A percentile compares a stretch with the other conserved stretches of the same genome.
Conservation (phyloP, 2,329 filamentous ascomycete species). For the Apiospora koreana region DNA sequence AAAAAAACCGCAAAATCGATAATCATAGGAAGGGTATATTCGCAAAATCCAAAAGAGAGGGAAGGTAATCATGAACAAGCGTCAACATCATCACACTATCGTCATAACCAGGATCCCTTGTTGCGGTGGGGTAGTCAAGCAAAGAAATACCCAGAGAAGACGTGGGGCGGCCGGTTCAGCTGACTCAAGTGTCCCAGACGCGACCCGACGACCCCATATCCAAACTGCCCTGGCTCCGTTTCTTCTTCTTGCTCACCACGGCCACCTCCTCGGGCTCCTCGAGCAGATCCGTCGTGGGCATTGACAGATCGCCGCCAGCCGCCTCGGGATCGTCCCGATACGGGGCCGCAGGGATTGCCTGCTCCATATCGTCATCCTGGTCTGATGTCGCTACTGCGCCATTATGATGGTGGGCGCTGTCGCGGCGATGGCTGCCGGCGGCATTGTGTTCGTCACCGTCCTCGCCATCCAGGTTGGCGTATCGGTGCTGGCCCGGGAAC, state of each 20-base stretch:
- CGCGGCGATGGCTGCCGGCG: neutral
- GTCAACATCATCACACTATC: neutral
- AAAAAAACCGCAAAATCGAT: neutral
- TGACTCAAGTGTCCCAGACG: constrained; percentile 5
- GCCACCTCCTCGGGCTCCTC: constrained; percentile 22
- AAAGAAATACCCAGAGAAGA: no score
- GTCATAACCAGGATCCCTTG: neutral
- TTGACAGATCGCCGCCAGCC: constrained; percentile 19
- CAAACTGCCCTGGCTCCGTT: constrained; percentile 13
- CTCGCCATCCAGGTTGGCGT: neutral
- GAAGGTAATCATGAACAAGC: neutral
- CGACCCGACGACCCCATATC: neutral
- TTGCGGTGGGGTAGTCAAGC: neutral
- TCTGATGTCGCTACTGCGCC: neutral
- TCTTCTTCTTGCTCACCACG: constrained; percentile 22
- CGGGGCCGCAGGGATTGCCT: constrained; percentile 9
- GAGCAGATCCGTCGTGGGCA: constrained; percentile 14
- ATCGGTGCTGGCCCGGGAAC: neutral
- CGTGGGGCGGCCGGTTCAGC: neutral
- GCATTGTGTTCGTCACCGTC: neutral
- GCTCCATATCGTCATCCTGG: neutral
- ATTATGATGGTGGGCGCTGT: neutral
- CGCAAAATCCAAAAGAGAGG: neutral
- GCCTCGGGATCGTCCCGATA: constrained; percentile 17
- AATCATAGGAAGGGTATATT: neutral